Conservation (phyloP, 208 protist species). For the Leishmania martiniquensis region DNA sequence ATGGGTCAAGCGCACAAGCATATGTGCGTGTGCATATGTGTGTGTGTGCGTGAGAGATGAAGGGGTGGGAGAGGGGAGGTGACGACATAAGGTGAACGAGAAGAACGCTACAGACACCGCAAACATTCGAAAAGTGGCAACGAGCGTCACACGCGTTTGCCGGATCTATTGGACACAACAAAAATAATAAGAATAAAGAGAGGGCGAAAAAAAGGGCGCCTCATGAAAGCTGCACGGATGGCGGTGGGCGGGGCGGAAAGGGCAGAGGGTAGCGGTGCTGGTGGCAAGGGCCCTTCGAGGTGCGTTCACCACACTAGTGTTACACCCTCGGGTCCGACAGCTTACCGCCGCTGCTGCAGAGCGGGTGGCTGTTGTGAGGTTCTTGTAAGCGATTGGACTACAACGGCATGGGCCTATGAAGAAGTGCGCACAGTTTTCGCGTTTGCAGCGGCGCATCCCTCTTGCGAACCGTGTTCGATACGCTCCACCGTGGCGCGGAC, state of each 20-base stretch:
- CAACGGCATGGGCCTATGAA: constrained; percentile 5
- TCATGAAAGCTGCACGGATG: neutral
- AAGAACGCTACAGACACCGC: neutral
- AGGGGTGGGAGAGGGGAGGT: too few species aligned
- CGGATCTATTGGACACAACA: neutral
- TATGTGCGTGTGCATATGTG: too few species aligned
- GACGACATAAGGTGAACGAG: too few species aligned
- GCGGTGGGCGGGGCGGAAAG: neutral
- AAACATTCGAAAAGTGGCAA: neutral
- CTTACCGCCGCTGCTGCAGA: neutral
- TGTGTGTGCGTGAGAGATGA: too few species aligned
- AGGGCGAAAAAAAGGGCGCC: neutral
- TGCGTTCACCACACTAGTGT: neutral
- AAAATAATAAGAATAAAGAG: constrained; percentile 4
- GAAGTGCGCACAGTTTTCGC: neutral
- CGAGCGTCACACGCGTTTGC: too few species aligned
- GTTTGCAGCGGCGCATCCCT: neutral
- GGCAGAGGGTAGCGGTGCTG: neutral
- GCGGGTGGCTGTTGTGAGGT: neutral
- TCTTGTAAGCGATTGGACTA: neutral
- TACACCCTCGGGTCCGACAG: neutral
- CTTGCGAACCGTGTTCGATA: constrained; percentile 29
- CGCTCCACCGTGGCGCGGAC: constrained; percentile 31
- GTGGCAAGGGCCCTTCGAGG: neutral
- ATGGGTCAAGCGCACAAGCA: too few species aligned